Conservation (phyloP, 2,329 filamentous ascomycete species). For the Aspergillus brunneoviolaceus region DNA sequence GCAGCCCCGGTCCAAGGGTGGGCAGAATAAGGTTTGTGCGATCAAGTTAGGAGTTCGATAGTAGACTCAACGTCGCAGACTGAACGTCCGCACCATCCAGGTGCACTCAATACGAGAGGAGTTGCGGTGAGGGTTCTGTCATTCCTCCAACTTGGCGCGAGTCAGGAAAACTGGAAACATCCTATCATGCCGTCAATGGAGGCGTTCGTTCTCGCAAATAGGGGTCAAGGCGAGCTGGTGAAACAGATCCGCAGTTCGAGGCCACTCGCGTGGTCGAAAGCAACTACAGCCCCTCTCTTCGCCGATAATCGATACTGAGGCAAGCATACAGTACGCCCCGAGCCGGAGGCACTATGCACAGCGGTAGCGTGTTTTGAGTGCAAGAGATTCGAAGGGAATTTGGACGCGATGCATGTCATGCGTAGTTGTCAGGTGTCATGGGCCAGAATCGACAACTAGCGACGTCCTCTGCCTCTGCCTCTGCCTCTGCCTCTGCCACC, state of each 20-base stretch:
- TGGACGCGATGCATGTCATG: background rate
- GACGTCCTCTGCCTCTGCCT: slow-evolving; percentile 28
- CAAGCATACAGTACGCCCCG: background rate
- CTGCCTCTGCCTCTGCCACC: slow-evolving; percentile 3
- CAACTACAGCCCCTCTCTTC: slow-evolving; percentile 7
- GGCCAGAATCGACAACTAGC: slow-evolving; percentile 14
- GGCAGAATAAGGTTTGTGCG: slow-evolving; percentile 18
- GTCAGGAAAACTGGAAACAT: background rate
- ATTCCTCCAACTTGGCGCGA: background rate
- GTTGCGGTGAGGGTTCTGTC: background rate
- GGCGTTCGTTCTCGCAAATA: slow-evolving; percentile 2
- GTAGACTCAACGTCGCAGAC: slow-evolving; percentile 10
- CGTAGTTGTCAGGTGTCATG: background rate
- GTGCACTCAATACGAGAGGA: background rate
- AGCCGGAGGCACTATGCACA: background rate
- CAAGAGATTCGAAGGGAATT: background rate
- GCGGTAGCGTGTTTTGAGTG: background rate
- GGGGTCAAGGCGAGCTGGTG: slow-evolving; percentile 1
- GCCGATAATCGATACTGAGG: background rate
- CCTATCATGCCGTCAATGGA: slow-evolving; percentile 5
- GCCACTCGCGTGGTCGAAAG: background rate
- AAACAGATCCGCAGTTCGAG: slow-evolving; percentile 9
- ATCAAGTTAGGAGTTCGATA: slow-evolving; percentile 12
- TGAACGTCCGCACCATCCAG: slow-evolving; percentile 4
- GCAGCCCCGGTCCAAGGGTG: slow-evolving; percentile 8